Evolutionary conservation across 805 yeast species (phyloP).

Genomic region (Lachancea nothofagi): DNA sequence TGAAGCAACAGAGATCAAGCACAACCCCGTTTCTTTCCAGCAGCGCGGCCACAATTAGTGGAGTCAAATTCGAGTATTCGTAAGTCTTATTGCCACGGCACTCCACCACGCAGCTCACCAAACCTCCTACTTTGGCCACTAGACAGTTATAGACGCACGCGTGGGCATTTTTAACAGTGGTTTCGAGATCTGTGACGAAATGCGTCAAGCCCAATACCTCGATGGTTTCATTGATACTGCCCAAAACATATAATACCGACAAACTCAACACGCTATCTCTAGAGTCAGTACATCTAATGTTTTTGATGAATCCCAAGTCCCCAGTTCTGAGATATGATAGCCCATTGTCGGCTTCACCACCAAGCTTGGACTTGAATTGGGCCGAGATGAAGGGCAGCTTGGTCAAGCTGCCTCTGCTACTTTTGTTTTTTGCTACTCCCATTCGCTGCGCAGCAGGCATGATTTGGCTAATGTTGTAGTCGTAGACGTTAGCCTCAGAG

Average conservation of each 20-base stretch:
- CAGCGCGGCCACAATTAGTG: conserved; percentile 73
- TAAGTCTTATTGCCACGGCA: conserved; percentile 43
- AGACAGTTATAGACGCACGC: conserved; percentile 45
- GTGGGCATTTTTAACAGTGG: conserved; percentile 52
- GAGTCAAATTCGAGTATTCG: conserved; percentile 61
- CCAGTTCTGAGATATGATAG: conserved; percentile 80
- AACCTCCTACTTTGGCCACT: conserved; percentile 76
- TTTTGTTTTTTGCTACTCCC: background rate
- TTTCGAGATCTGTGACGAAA: conserved; percentile 80
- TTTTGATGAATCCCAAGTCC: conserved; percentile 87
- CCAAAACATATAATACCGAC: conserved; percentile 80
- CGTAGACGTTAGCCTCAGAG: conserved; percentile 73
- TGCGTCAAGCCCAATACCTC: conserved; percentile 89
- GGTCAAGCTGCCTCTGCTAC: conserved; percentile 34
- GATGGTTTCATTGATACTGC: conserved; percentile 78
- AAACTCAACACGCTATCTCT: conserved; percentile 40
- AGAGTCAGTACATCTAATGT: conserved; percentile 44
- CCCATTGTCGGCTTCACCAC: conserved; percentile 53
- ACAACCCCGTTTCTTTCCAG: conserved; percentile 76
- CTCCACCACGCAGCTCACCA: conserved; percentile 71
- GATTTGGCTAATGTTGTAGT: conserved; percentile 46
- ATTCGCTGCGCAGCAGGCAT: background rate
- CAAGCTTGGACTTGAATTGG: conserved; percentile 60
- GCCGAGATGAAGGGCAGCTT: conserved; percentile 46
- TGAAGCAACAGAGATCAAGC: conserved; percentile 78